A percentile compares a stretch with the other conserved stretches of the same genome.
Evolutionary conservation across 768 basidiomycete genomes (phyloP).

Genomic region (Mycena vulgaris): DNA sequence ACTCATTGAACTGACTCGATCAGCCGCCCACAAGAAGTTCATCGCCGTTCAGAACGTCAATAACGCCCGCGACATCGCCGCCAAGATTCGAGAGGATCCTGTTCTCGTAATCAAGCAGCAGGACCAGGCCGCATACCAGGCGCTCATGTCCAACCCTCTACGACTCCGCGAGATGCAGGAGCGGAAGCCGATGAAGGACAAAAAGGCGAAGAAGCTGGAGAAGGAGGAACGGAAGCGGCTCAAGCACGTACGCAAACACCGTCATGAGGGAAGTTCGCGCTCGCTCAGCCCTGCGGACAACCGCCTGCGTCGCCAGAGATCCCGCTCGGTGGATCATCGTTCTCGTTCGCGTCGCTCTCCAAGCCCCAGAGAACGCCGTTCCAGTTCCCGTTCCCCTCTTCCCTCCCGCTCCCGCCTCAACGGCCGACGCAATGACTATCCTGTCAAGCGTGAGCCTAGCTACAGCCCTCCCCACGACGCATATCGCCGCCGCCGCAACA

Average conservation of each 20-base stretch:
- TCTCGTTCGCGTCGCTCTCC: conserved; percentile 61
- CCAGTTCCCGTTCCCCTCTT: conserved; percentile 43
- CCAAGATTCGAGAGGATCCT: conserved; percentile 98
- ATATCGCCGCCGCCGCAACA: conserved; percentile 47
- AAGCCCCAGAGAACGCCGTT: conserved; percentile 59
- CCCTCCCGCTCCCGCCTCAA: conserved; percentile 50
- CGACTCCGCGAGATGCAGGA: conserved; percentile 86
- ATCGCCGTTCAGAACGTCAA: conserved; percentile 97
- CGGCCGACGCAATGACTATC: conserved; percentile 37
- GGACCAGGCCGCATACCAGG: conserved; percentile 93
- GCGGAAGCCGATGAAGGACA: too few species aligned
- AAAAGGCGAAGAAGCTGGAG: conserved; percentile 71
- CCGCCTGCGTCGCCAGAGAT: conserved; percentile 35
- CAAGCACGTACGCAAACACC: conserved; percentile 57
- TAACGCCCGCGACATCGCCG: conserved; percentile 85
- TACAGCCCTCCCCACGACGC: conserved; percentile 53
- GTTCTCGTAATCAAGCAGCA: conserved; percentile 98
- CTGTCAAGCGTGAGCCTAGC: conserved; percentile 41
- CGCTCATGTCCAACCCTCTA: conserved; percentile 88
- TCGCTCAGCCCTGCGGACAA: conserved; percentile 47
- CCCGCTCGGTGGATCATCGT: conserved; percentile 49
- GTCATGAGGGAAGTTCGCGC: conserved; percentile 44
- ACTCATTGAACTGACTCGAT: conserved; percentile 29
- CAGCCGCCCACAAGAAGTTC: conserved; percentile 89
- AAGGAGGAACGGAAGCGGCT: conserved; percentile 63